These are phyloP conservation scores for Eleusine coracana DNA, from an alignment of 176 grass and related monocot species.

Conservation along the genomic window DNA sequence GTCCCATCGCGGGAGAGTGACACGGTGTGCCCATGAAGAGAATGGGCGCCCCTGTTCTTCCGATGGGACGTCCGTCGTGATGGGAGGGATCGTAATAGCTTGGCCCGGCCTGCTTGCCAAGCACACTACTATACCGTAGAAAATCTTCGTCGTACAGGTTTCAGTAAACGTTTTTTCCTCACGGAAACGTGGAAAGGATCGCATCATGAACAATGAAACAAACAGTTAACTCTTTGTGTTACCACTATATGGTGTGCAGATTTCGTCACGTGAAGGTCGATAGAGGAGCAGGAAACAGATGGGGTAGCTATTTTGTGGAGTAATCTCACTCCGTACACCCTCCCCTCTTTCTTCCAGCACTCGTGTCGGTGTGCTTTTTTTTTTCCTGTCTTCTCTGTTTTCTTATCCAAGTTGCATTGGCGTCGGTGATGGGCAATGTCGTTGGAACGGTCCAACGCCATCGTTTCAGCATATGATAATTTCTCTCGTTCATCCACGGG, in stretches of 20 bases:
- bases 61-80: slow-evolving; percentile 23
- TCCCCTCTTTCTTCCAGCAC: slow-evolving; percentile 12
- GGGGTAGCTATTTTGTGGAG: background rate
- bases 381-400: background rate
- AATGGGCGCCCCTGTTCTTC: background rate
- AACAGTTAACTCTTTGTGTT: background rate
- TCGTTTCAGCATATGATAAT: background rate
- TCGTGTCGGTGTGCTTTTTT: slow-evolving; percentile 7
- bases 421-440: slow-evolving; percentile 39
- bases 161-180: background rate
- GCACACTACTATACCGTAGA: background rate
- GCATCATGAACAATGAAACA: background rate
- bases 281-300: background rate
- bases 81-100: background rate
- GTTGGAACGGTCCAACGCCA: background rate
- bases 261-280: background rate
- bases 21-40: background rate
- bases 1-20: background rate
- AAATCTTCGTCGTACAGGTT: background rate
- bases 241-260: background rate
- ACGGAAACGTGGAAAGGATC: background rate
- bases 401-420: background rate
- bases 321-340: background rate
- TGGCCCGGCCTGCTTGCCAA: background rate
- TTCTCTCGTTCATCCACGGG: background rate